Conservation (phyloP, 768 basidiomycete species). For the Lactarius sanguifluus region DNA sequence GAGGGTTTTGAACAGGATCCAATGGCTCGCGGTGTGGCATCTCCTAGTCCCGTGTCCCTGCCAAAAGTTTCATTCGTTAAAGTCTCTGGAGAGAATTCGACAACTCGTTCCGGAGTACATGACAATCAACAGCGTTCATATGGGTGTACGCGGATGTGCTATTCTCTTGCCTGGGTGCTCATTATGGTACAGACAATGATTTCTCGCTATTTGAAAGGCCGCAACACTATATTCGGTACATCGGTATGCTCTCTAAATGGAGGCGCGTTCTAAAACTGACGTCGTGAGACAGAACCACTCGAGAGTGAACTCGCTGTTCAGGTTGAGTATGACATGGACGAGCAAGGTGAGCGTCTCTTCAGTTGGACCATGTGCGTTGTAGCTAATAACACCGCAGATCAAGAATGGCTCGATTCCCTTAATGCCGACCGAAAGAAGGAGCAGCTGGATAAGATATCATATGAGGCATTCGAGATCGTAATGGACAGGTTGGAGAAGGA, state of each 20-base stretch:
- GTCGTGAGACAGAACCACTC: constrained; percentile 64
- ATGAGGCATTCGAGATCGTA: constrained; percentile 91
- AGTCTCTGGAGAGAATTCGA: constrained; percentile 61
- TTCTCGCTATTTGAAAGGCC: constrained; percentile 71
- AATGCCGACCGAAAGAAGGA: constrained; percentile 82
- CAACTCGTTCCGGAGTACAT: constrained; percentile 60
- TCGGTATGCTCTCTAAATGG: constrained; percentile 53
- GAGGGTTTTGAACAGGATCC: too few species aligned
- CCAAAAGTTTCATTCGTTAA: constrained; percentile 70
- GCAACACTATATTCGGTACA: constrained; percentile 87
- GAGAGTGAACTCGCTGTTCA: constrained; percentile 89
- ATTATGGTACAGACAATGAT: constrained; percentile 52
- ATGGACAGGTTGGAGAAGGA: constrained; percentile 99
- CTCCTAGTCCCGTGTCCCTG: constrained; percentile 43
- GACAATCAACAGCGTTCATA: constrained; percentile 64
- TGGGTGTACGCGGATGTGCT: constrained; percentile 59
- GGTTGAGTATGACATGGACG: constrained; percentile 99
- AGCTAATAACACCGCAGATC: constrained; percentile 51
- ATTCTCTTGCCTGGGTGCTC: not conserved
- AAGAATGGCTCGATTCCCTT: constrained; percentile 88
- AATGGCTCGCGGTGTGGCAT: constrained; percentile 44
- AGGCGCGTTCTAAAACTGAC: not conserved
- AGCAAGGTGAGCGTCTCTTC: constrained; percentile 65
- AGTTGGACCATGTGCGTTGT: not conserved
- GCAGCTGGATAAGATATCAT: constrained; percentile 65